These are phyloP conservation scores for Candida sp. DNA, from an alignment of 1,139 yeast species.

Conservation along the genomic window DNA sequence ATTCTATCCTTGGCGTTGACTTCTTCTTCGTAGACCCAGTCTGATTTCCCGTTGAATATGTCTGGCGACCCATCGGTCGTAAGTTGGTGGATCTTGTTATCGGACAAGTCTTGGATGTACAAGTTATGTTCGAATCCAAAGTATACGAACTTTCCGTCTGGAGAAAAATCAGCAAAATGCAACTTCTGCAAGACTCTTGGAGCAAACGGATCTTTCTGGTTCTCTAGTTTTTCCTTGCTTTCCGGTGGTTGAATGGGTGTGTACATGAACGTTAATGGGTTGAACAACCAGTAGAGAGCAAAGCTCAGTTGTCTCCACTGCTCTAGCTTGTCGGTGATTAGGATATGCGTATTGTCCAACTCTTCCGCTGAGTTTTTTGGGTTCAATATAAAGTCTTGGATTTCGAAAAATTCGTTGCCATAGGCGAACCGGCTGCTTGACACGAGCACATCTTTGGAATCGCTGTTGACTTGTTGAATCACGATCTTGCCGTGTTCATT, in stretches of 20 bases:
- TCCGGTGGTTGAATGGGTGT: conserved; percentile 30
- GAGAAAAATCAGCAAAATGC: conserved; percentile 48
- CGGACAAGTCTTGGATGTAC: conserved; percentile 40
- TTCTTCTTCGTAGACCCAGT: conserved; percentile 70
- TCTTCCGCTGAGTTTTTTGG: conserved; percentile 37
- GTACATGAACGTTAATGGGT: conserved; percentile 22
- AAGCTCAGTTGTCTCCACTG: conserved; percentile 50
- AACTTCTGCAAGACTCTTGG: conserved; percentile 25
- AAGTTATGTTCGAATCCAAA: conserved; percentile 43
- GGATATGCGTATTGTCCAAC: conserved; percentile 31
- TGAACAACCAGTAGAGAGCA: conserved; percentile 44
- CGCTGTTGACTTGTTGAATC: conserved; percentile 26
- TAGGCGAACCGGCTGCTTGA: conserved; percentile 32
- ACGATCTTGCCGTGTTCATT: conserved; percentile 19
- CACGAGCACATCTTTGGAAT: conserved; percentile 21
- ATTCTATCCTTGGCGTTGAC: conserved; percentile 67
- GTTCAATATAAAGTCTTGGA: conserved; percentile 33
- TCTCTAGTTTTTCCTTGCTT: conserved; percentile 7
- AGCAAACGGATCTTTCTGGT: conserved; percentile 7
- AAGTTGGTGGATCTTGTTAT: conserved; percentile 32
- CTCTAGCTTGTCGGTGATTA: conserved; percentile 29
- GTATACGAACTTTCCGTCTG: conserved; percentile 36
- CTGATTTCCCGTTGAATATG: conserved; percentile 60
- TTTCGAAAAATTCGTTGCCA: conserved; percentile 35
- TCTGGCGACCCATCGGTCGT: conserved; percentile 55